phyloP scores from a whole-genome alignment of 2,329 filamentous ascomycete species.

The Calonectria montana region DNA sequence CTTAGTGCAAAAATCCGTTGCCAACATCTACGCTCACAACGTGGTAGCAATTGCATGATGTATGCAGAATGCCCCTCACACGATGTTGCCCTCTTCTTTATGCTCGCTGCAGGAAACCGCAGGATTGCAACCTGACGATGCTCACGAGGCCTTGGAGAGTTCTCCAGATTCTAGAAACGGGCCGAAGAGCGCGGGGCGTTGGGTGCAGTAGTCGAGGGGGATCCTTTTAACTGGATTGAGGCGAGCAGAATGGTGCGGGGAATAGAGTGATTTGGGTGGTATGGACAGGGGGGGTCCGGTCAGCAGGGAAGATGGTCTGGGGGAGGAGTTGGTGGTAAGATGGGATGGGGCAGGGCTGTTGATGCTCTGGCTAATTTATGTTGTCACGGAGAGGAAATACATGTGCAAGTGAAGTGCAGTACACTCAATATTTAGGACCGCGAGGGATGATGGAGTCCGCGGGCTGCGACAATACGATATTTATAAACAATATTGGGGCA shows the following conservation, averaged over 20 bases:
- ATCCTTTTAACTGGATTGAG: slow-evolving; percentile 8
- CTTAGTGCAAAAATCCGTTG: not conserved
- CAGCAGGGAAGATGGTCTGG: slow-evolving; percentile 13
- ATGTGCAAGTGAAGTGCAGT: not conserved
- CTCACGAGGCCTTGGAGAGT: slow-evolving; percentile 16
- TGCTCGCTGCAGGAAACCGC: slow-evolving; percentile 2
- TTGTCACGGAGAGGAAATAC: not conserved
- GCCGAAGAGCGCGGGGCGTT: slow-evolving; percentile 37
- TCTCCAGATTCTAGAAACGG: slow-evolving; percentile 30
- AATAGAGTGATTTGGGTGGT: slow-evolving; percentile 8
- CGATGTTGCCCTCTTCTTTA: slow-evolving; percentile 24
- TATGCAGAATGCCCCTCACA: slow-evolving; percentile 7
- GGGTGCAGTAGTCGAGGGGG: slow-evolving; percentile 12
- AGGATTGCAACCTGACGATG: slow-evolving; percentile 27
- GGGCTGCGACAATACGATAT: not conserved
- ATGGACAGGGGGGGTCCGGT: not conserved
- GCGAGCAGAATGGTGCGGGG: slow-evolving; percentile 22
- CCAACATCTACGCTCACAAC: not conserved
- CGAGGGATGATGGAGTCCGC: not conserved
- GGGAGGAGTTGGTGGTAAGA: slow-evolving; percentile 30
- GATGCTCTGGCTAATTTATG: slow-evolving; percentile 3
- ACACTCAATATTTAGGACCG: too few relatives aligned
- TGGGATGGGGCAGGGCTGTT: not conserved
- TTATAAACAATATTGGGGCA: not conserved
- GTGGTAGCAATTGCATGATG: slow-evolving; percentile 3